These are phyloP conservation scores for Pueraria montana DNA, from an alignment of 306 rosid species.

Conservation along the genomic window DNA sequence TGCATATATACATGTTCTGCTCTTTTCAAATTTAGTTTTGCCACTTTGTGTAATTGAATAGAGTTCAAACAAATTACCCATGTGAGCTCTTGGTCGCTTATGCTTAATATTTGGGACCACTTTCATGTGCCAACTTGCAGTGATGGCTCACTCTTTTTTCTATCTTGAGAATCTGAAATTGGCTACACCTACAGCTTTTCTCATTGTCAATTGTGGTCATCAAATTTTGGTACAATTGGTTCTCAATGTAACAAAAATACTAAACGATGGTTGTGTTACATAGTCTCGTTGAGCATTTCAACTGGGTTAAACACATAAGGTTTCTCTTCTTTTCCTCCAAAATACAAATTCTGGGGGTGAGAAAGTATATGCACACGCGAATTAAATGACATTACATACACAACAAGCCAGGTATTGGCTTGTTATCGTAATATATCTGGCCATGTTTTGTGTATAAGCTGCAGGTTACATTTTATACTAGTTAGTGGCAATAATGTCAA, in stretches of 20 bases:
- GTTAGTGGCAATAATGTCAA: neutral
- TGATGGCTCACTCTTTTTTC: neutral
- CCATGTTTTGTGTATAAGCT: neutral
- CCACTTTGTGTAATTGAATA: constrained; percentile 52
- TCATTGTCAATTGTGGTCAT: constrained; percentile 10
- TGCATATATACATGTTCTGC: constrained; percentile 32
- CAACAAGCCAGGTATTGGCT: constrained; percentile 3
- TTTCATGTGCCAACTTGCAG: constrained; percentile 48
- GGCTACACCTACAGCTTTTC: constrained; percentile 10
- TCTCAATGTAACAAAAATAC: neutral
- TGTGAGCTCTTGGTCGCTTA: constrained; percentile 49
- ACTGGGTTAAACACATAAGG: too few species aligned
- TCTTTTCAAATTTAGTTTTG: constrained; percentile 50
- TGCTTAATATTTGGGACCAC: constrained; percentile 53
- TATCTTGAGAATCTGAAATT: neutral
- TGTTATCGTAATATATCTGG: neutral
- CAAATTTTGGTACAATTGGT: constrained; percentile 14
- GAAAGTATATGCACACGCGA: too few species aligned
- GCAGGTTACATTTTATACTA: neutral
- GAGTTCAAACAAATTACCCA: constrained; percentile 59
- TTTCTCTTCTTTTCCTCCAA: too few species aligned
- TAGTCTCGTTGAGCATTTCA: too few species aligned
- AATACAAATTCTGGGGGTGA: too few species aligned
- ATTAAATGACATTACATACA: too few species aligned
- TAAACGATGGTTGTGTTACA: too few species aligned